Evolutionary conservation across 2,329 filamentous ascomycete species (phyloP), one percentile per base, ranked within the genome.

Genomic region (Trichoderma gracile): DNA sequence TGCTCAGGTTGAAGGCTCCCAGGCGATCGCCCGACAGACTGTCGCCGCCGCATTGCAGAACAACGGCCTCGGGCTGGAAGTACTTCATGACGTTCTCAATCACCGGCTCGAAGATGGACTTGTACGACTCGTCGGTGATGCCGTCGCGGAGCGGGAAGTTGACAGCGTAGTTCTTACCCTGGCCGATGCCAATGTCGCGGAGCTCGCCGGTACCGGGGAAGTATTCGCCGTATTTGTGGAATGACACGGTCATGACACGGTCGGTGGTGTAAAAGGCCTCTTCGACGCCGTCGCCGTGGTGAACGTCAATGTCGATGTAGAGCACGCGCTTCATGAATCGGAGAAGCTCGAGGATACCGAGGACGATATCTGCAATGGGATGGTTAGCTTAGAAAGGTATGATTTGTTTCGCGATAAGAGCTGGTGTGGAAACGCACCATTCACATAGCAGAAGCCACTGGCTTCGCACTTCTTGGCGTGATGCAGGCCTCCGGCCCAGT

Each of bases 401-500:
- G 19, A 5, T 3, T 25, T 25, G 5, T 25, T 25, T 19, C n/a
- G 54, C 38, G 12, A 15, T 23, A 38, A 4, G 53, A 40, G 4
- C 2, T 17, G 23, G 12, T 17, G 21, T 14, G 7, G 17, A 56
- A 21, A 27, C 54, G 82, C 86, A 86, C 91, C 94, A 76, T 99
- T 99, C 71, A 98, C 92, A 76, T 99, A 99, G 81, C 95, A 99
- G 81, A 99, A 99, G 42, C 95, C 95, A 71, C 90, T 94, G 66
- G 95, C 95, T 79, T 97, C 93, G 69, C 90, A 91, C 79, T 98
- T 98, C 78, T 98, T 97, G 49, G 95, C 95, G 77, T 99, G 95
- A 77, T 99, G 95, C 54, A 99, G 86, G 27, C 95, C 95, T 58
- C 95, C 95, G 50, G 93, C 95, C 95, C 95, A 99, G 78, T 98